Base-by-base conservation (phyloP, 352 stramenopile genomes). In the Phytopythium mirpurense region DNA sequence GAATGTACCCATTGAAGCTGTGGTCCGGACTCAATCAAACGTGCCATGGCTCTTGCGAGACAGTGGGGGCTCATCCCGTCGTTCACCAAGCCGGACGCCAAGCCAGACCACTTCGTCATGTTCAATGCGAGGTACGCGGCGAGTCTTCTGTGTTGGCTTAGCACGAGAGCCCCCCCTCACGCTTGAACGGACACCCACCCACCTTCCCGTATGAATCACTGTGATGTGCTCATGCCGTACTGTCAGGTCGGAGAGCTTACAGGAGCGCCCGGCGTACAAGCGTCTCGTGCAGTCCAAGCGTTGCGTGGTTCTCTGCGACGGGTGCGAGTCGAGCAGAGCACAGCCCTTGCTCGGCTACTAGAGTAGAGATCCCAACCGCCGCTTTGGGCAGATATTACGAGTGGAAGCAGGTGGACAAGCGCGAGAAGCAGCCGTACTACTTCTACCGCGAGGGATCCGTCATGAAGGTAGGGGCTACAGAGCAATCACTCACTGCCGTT, bases 361-460 rank as follows among this genome's bases (percentile, higher is more conserved):
- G 5, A 5, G 29, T 32, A 32, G 29, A 5, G 5, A 10, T 9
- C 29, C 5, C 29, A 10, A 32, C 29, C 29, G 9, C 48, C 18
- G 15, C 1, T 41, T 61, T 34, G 27, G 21, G 10, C 24, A 86
- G 75, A 9, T 96, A 96, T 59, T 97, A 95, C 57, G 89, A 97
- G 55, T 97, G 89, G 89, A 83, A 93, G 35, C 80, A 93, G 57
- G 63, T 96, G 15, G 68, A 83, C 56, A 95, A 91, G 65, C 72
- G 72, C 18, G 79, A 90, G 50, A 96, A 95, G 58, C 89, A 97
- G 53, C 89, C 89, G 29, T 96, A 95, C 70, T 97, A 96, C 49
- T 79, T 95, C 46, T 75, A 88, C 35, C 72, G 67, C 31, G 66
- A 73, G 3, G 57, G 56, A 4, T 51, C 46, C 1, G 60, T 61